Percentiles rank a stretch among this genome's conserved stretches.
These are phyloP conservation scores for Auriscalpium vulgare DNA, from an alignment of 768 basidiomycete genomes.

Conservation along the genomic window DNA sequence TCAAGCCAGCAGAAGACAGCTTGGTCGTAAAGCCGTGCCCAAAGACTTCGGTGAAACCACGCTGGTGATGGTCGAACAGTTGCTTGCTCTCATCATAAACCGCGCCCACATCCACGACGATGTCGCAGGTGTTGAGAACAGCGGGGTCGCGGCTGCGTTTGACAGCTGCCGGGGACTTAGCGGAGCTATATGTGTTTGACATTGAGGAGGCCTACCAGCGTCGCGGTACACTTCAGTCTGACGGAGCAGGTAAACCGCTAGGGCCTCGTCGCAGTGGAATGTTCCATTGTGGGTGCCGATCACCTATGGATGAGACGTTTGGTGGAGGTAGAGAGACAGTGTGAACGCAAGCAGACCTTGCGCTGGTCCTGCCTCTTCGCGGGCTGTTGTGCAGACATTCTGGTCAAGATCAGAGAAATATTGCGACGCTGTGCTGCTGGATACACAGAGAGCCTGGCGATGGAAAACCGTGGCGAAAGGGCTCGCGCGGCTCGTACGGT, in stretches of 20 bases:
- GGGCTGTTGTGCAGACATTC: constrained; percentile 21
- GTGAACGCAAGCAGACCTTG: constrained; percentile 13
- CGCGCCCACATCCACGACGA: constrained; percentile 95
- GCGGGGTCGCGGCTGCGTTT: constrained; percentile 69
- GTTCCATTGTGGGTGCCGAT: constrained; percentile 96
- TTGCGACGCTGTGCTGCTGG: too few relatives aligned
- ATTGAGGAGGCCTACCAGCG: constrained; percentile 47
- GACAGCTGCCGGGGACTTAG: constrained; percentile 28
- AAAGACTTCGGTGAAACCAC: constrained; percentile 86
- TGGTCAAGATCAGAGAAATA: not conserved
- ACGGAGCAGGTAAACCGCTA: constrained; percentile 85
- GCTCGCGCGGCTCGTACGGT: too few relatives aligned
- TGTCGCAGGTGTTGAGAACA: constrained; percentile 72
- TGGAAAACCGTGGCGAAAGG: too few relatives aligned
- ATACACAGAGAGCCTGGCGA: too few relatives aligned
- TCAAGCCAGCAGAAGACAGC: constrained; percentile 83
- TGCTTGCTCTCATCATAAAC: constrained; percentile 74
- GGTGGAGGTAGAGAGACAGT: too few relatives aligned
- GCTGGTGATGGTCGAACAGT: constrained; percentile 94
- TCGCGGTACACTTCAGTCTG: constrained; percentile 67
- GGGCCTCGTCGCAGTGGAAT: constrained; percentile 95
- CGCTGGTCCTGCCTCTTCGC: constrained; percentile 36
- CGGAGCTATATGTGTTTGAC: not conserved
- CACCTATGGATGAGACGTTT: constrained; percentile 32
- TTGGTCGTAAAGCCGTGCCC: constrained; percentile 85